Base-by-base conservation (phyloP, 805 yeast species). In the Kazachstania kunashirensis region DNA sequence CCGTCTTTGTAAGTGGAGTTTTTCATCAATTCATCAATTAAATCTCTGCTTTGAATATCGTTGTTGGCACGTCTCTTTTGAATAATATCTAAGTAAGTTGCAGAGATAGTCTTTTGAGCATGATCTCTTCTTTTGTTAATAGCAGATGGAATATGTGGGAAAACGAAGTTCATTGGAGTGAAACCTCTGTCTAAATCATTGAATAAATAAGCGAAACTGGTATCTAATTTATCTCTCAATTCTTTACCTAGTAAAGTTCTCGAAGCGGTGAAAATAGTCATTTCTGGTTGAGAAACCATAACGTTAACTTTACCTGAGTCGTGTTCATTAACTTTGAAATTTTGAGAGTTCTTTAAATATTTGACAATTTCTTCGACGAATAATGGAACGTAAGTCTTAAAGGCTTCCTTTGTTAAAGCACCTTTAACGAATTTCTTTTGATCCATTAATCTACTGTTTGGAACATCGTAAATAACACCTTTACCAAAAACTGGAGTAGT, bases 401-500 rank as follows among this genome's bases (percentile, higher is more conserved):
- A 92, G 1, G 94, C 75, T 31, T 84, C 95, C 46, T 73, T 75
- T 19, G 95, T 82, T 49, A 92, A 71, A 16, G 96, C 94, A 37
- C 75, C 74, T 64, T 92, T 92, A 44, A 88, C 94, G 54, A 92
- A 92, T 67, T 86, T 92, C 75, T 92, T 92, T 64, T 92, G 98
- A 61, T 92, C 98, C 98, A 92, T 92, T 53, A 92, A 73, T 48
- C 86, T 77, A 53, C 77, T 65, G 66, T 92, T 92, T 45, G 98
- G 85, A 64, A 96, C 89, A 65, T 92, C 98, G 59, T 92, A 92
- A 36, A 92, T 83, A 37, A 92, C 98, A 53, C 97, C 98, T 55
- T 86, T 77, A 51, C 98, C 98, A 50, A 92, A 92, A 12, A 86
- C 96, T 11, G 98, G 98, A n/a, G 97, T 89, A n/a, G 98, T 92